Percentiles rank a stretch among this genome's conserved stretches.
These are phyloP conservation scores for Camellia sinensis DNA, from an alignment of 148 eudicot species.

Conservation along the genomic window DNA sequence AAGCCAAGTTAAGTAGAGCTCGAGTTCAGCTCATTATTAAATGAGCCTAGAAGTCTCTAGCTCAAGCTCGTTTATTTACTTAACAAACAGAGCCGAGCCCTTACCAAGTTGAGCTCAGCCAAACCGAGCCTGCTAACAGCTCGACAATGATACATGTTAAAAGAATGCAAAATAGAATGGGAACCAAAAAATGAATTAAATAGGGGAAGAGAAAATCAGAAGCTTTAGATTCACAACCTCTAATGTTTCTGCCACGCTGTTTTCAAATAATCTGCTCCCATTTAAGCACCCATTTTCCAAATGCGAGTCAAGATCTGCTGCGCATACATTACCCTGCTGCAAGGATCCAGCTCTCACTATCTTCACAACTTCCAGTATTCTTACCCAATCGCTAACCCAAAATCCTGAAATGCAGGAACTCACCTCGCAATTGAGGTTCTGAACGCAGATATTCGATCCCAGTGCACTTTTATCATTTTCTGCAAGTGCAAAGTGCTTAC, in stretches of 20 bases:
- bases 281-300: slow-evolving; percentile 35
- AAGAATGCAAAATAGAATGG: neutral
- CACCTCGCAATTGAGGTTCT: slow-evolving; percentile 48
- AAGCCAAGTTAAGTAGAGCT: too few relatives aligned
- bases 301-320: slow-evolving; percentile 27
- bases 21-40: too few relatives aligned
- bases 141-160: too few relatives aligned
- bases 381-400: slow-evolving; percentile 39
- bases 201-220: neutral
- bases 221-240: slow-evolving; percentile 44
- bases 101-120: too few relatives aligned
- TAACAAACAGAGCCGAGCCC: too few relatives aligned
- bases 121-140: too few relatives aligned
- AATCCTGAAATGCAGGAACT: slow-evolving; percentile 46
- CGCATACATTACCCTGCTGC: slow-evolving; percentile 62
- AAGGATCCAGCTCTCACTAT: slow-evolving; percentile 51
- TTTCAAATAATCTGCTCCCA: slow-evolving; percentile 42
- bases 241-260: slow-evolving; percentile 45
- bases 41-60: too few relatives aligned
- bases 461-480: slow-evolving; percentile 16
- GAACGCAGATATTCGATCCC: slow-evolving; percentile 27
- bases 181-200: too few relatives aligned
- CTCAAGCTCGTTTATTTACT: too few relatives aligned
- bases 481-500: slow-evolving; percentile 23
- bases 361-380: slow-evolving; percentile 37